Conservation (phyloP, 2,329 filamentous ascomycete genomes). For the Phaeosphaeriaceae sp. region DNA sequence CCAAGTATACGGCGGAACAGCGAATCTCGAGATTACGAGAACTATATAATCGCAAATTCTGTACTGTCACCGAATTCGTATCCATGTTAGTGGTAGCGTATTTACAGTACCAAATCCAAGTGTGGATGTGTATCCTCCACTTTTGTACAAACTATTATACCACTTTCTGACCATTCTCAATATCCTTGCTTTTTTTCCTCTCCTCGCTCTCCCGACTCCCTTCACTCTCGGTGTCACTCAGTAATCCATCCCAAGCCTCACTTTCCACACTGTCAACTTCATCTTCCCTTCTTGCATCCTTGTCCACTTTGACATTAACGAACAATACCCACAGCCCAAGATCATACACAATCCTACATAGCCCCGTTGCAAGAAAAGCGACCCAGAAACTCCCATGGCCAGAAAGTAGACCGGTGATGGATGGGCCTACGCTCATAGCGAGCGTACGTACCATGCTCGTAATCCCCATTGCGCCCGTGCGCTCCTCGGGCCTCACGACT, state of each 20-base stretch:
- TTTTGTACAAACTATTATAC: constrained; percentile 7
- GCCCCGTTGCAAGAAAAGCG: constrained; percentile 46
- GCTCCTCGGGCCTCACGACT: constrained; percentile 68
- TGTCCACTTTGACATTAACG: constrained; percentile 43
- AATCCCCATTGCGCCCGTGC: constrained; percentile 74
- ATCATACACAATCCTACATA: constrained; percentile 46
- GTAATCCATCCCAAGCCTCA: constrained; percentile 37
- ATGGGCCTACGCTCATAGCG: constrained; percentile 57
- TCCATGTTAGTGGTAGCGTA: too few species aligned
- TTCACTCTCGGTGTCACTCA: constrained; percentile 39
- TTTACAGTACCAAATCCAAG: too few species aligned
- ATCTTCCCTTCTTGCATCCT: constrained; percentile 20
- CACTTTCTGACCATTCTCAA: constrained; percentile 14
- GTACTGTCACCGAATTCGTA: too few species aligned
- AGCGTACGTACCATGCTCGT: constrained; percentile 67
- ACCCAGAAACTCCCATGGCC: constrained; percentile 45
- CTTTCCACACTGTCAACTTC: constrained; percentile 33
- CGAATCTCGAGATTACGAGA: too few species aligned
- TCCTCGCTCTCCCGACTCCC: constrained; percentile 32
- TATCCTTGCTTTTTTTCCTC: constrained; percentile 31
- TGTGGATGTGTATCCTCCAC: not conserved
- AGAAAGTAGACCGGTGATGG: constrained; percentile 46
- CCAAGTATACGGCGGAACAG: too few species aligned
- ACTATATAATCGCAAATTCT: too few species aligned
- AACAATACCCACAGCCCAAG: constrained; percentile 48